These are phyloP conservation scores for Clarireedia paspali DNA, from an alignment of 2,329 filamentous ascomycete species.

Conservation along the genomic window DNA sequence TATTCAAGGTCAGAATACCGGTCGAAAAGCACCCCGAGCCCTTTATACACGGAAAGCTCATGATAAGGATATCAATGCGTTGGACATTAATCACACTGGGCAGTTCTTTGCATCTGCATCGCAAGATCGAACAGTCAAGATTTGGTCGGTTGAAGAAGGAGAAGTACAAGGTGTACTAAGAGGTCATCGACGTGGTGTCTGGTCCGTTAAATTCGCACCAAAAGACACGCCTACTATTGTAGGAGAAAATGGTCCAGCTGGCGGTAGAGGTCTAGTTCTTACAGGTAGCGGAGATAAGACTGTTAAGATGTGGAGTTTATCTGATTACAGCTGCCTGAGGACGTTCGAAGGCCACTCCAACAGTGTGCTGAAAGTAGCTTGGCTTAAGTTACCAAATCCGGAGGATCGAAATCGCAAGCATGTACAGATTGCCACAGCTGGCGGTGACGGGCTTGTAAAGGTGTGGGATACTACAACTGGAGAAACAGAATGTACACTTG, in stretches of 20 bases:
- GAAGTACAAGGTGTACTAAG: slow-evolving; percentile 85
- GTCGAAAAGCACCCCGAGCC: slow-evolving; percentile 53
- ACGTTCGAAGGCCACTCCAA: slow-evolving; percentile 97
- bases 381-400: slow-evolving; percentile 54
- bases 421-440: slow-evolving; percentile 75
- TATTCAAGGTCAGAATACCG: slow-evolving; percentile 41
- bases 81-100: slow-evolving; percentile 68
- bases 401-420: slow-evolving; percentile 49
- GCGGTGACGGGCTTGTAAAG: slow-evolving; percentile 91
- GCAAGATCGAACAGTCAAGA: slow-evolving; percentile 94
- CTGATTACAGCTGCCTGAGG: slow-evolving; percentile 84
- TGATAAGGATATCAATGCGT: slow-evolving; percentile 97
- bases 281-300: slow-evolving; percentile 96
- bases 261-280: slow-evolving; percentile 72
- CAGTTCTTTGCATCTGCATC: slow-evolving; percentile 92
- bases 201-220: slow-evolving; percentile 88
- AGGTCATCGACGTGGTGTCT: slow-evolving; percentile 90
- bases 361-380: slow-evolving; percentile 87
- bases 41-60: slow-evolving; percentile 90
- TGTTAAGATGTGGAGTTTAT: slow-evolving; percentile 87
- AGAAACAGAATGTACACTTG: slow-evolving; percentile 80
- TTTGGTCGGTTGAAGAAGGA: slow-evolving; percentile 86
- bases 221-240: slow-evolving; percentile 66
- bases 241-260: slow-evolving; percentile 63
- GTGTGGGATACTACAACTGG: slow-evolving; percentile 86